These are phyloP conservation scores for Ganoderma resinaceum DNA, from an alignment of 1,284 basidiomycete species.

Conservation along the genomic window DNA sequence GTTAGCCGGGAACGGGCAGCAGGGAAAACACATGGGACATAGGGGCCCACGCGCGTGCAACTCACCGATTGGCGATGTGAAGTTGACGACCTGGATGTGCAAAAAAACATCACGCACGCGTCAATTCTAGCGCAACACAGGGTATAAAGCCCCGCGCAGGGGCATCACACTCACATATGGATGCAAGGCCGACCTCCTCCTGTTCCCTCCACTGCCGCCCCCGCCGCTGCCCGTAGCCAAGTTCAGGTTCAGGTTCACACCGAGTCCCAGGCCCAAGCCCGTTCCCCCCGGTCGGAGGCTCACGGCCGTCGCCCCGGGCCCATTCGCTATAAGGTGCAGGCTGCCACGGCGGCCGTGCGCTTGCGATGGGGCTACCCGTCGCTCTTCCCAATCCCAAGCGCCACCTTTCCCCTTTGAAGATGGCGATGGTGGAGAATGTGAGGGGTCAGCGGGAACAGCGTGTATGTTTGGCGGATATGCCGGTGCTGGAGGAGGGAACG, in stretches of 20 bases:
- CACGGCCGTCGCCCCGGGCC: constrained; percentile 18
- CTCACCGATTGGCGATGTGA: constrained; percentile 43
- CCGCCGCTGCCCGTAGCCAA: background rate
- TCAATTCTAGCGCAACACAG: constrained; percentile 5
- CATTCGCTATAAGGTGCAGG: constrained; percentile 22
- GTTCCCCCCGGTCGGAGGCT: constrained; percentile 15
- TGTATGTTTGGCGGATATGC: constrained; percentile 5
- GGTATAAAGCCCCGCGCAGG: background rate
- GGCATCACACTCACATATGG: constrained; percentile 41
- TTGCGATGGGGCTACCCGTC: constrained; percentile 12
- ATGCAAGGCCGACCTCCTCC: constrained; percentile 37
- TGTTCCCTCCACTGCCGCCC: constrained; percentile 10
- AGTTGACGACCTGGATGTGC: constrained; percentile 35
- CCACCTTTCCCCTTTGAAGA: constrained; percentile 20
- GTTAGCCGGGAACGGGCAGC: background rate
- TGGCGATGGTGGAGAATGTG: constrained; percentile 13
- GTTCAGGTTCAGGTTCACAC: constrained; percentile 3
- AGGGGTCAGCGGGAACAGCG: background rate
- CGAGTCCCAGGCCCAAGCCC: constrained; percentile 8
- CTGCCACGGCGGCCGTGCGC: constrained; percentile 4
- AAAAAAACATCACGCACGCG: background rate
- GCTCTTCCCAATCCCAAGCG: constrained; percentile 31
- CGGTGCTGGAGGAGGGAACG: background rate
- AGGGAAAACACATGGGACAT: background rate
- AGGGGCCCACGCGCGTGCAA: background rate